phyloP scores from a whole-genome alignment of 768 basidiomycete genomes.

The Tylopilus sp. region DNA sequence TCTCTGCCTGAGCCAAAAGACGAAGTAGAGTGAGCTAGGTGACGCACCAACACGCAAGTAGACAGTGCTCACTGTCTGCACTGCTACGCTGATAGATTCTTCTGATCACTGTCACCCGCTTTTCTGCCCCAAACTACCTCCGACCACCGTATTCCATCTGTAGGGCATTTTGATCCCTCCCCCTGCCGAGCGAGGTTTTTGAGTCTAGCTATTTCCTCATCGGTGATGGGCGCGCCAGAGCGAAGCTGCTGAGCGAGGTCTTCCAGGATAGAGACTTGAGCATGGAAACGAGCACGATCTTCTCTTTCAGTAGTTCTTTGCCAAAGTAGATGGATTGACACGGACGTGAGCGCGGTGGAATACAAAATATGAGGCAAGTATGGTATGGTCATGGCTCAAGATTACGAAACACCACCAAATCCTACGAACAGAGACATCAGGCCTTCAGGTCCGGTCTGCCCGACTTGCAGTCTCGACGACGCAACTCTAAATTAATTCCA shows the following conservation, averaged over 20 bases:
- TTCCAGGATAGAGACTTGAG: slow-evolving; percentile 61
- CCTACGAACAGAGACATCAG: no score
- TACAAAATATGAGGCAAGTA: slow-evolving; percentile 67
- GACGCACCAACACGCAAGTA: background rate
- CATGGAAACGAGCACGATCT: slow-evolving; percentile 50
- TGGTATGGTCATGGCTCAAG: slow-evolving; percentile 21
- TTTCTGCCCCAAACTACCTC: slow-evolving; percentile 48
- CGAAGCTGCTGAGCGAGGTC: slow-evolving; percentile 53
- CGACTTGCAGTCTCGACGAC: no score
- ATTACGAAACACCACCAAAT: no score
- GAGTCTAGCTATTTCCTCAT: slow-evolving; percentile 52
- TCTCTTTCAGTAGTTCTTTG: slow-evolving; percentile 48
- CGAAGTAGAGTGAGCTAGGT: background rate
- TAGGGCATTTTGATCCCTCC: slow-evolving; percentile 10
- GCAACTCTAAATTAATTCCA: background rate
- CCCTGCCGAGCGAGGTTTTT: slow-evolving; percentile 47
- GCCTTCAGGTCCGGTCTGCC: no score
- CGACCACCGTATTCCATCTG: slow-evolving; percentile 41
- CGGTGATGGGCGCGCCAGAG: slow-evolving; percentile 41
- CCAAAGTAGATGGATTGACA: slow-evolving; percentile 64
- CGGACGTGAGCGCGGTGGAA: slow-evolving; percentile 60
- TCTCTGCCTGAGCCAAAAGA: background rate
- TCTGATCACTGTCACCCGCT: slow-evolving; percentile 3
- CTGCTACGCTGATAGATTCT: slow-evolving; percentile 38
- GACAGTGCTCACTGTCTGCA: slow-evolving; percentile 36